Percentiles rank a stretch among this genome's conserved stretches.
Evolutionary conservation across 768 basidiomycete genomes (phyloP).

Genomic region (Calocybe gangraenosa): DNA sequence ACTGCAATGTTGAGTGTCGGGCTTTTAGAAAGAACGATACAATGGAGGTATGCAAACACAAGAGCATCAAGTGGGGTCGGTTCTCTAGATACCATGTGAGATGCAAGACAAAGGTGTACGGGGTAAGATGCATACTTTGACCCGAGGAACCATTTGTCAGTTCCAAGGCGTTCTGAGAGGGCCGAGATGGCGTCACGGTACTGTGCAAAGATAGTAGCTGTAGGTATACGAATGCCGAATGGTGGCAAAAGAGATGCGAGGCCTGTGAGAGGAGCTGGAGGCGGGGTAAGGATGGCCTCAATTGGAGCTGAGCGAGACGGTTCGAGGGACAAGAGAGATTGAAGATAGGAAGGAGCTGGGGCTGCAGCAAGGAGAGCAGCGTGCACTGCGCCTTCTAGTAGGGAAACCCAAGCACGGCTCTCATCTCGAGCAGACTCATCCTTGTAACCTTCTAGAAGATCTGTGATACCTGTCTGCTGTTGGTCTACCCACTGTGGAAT

Average conservation of each 20-base stretch:
- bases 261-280: constrained; percentile 70
- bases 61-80: constrained; percentile 83
- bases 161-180: constrained; percentile 70
- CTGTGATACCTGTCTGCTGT: constrained; percentile 27
- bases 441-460: constrained; percentile 66
- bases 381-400: constrained; percentile 75
- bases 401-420: constrained; percentile 76
- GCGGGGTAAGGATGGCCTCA: constrained; percentile 53
- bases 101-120: background rate
- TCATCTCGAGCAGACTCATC: constrained; percentile 61
- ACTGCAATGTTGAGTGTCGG: constrained; percentile 56
- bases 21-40: constrained; percentile 44
- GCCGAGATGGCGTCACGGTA: constrained; percentile 71
- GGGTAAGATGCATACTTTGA: constrained; percentile 43
- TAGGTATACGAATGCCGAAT: constrained; percentile 54
- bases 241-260: constrained; percentile 57
- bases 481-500: constrained; percentile 71
- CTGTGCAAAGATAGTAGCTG: constrained; percentile 44
- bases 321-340: constrained; percentile 35
- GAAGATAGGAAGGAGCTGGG: constrained; percentile 38
- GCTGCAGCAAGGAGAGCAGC: constrained; percentile 66
- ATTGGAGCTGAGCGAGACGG: constrained; percentile 30
- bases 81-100: constrained; percentile 33
- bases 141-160: constrained; percentile 78
- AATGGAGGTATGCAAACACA: constrained; percentile 77